Base-by-base conservation (phyloP, 1,284 basidiomycete species). In the Termitomyces sp. region DNA sequence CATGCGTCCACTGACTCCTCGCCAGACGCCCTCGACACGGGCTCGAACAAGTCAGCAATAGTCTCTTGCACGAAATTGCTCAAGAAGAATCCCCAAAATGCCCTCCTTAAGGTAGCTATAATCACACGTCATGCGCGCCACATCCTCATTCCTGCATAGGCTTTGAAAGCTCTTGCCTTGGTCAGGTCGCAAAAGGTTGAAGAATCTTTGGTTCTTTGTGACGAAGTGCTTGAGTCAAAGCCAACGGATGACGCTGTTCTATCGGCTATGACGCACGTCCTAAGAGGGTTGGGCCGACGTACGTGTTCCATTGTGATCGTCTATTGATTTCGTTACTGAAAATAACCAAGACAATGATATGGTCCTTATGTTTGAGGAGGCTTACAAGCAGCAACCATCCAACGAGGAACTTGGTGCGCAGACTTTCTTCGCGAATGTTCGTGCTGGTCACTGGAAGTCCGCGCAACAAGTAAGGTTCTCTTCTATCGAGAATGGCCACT, bases 361-460 rank as follows among this genome's bases (percentile, higher is more conserved):
- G 72, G 79, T 89, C 41, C 73, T 74, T 9, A 89, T 91, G 86
- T 91, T 85, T 59, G 88, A 91, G 56, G 83, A 87, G 46, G 88
- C 88, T 2, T 89, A 80, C 70, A 88, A 86, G 66, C 79, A 84
- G 56, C 79, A 86, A 52, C 90, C 92, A 14, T 65, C 69, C 6
- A 91, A 91, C 63, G 89, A 93, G 64, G 88, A 92, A 50, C 78
- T 93, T 5, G 88, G 85, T 11, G 76, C 78, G 18, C 89, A 93
- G 64, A 86, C 88, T 0, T 93, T 93, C 73, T 83, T 90, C 62
- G 87, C 89, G 37, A 88, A 91, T 62, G 80, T 86, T 26, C 80
- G 88, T 57, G 81, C 84, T 34, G 76, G 77, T 7, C 84, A 87
- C 57, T 91, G 88, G 88, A 90, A 89, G 66, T 78, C 81, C 42